Evolutionary conservation across 2,329 filamentous ascomycete species (phyloP), one percentile per base, ranked within the genome.

Genomic region (Diaporthe humulicola): DNA sequence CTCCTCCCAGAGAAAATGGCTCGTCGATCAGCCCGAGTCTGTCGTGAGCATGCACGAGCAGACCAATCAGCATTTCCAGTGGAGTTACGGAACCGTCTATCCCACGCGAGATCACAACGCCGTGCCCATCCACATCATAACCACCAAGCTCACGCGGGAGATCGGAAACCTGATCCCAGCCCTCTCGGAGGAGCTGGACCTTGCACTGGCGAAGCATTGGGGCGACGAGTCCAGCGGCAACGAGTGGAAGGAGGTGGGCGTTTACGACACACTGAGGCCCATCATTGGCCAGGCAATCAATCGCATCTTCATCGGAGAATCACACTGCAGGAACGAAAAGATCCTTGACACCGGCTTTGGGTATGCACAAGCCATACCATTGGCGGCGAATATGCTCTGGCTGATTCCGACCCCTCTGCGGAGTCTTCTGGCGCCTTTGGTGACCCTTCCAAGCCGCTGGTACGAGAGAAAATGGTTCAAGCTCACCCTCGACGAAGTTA

Each of bases 41-140:
- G 25, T 70, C 64, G 50, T 70, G 61, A 73, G 72, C 72, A 73
- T 73, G 72, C 72, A 73, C 64, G 40, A 73, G 64, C 72, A 73
- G 72, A 73, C 72, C 40, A 67, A 28, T 54, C 36, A 42, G 40
- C 72, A 73, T 61, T 73, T 73, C 38, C 61, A 70, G 54, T 73
- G 64, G 40, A 57, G 54, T 36, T 54, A 70, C 40, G 72, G 72
- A 54, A 73, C 72, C 64, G 64, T 73, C 8, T 73, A 70, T 45
- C 72, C 72, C 40, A 73, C 72, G 40, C 72, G 72, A 42, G 72
- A 73, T 5, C 72, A 58, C 72, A 67, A 73, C 40, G n/a, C 22
- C 15, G 72, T 73, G 64, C 72, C 64, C 61, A 70, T 73, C 42
- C 72, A 73, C 64, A 67, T 73, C 36, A 67, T 73, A 36, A 4